Conservation (phyloP, 257 asterid genomes). For the Capsicum rhomboideum region DNA sequence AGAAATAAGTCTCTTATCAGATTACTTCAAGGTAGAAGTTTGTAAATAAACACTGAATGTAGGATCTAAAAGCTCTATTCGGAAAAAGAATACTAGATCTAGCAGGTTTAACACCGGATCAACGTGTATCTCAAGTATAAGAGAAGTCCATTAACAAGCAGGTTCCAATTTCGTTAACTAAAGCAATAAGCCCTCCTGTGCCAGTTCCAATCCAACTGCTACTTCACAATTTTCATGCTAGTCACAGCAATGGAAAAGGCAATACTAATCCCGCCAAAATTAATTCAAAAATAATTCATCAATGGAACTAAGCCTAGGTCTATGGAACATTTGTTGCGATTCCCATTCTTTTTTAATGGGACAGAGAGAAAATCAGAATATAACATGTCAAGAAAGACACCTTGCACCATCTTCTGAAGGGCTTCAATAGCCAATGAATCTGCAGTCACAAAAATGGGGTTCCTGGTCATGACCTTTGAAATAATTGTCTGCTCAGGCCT, state of each 20-base stretch:
- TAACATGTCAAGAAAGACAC: conserved; percentile 22
- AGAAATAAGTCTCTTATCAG: not conserved
- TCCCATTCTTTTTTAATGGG: not conserved
- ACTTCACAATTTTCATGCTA: not conserved
- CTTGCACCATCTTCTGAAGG: conserved; percentile 99
- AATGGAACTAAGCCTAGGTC: not conserved
- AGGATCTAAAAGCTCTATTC: not conserved
- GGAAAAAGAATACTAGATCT: not conserved
- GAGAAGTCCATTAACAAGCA: not conserved
- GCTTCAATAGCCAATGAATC: conserved; percentile 94
- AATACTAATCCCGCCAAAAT: not conserved
- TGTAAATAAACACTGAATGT: not conserved
- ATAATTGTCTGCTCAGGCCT: conserved; percentile 76
- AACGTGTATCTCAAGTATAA: not conserved
- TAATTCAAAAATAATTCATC: not conserved
- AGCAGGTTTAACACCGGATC: not conserved
- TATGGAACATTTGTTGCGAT: not conserved
- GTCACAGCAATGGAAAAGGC: not conserved
- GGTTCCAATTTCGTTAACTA: not conserved
- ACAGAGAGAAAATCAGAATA: not conserved
- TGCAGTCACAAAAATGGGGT: conserved; percentile 81
- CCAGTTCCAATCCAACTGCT: not conserved
- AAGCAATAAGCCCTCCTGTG: not conserved
- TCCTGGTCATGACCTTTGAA: conserved; percentile 91
- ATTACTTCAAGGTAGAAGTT: not conserved